phyloP scores from a whole-genome alignment of 2,329 filamentous ascomycete genomes.

The Chaetomiaceae sp. region DNA sequence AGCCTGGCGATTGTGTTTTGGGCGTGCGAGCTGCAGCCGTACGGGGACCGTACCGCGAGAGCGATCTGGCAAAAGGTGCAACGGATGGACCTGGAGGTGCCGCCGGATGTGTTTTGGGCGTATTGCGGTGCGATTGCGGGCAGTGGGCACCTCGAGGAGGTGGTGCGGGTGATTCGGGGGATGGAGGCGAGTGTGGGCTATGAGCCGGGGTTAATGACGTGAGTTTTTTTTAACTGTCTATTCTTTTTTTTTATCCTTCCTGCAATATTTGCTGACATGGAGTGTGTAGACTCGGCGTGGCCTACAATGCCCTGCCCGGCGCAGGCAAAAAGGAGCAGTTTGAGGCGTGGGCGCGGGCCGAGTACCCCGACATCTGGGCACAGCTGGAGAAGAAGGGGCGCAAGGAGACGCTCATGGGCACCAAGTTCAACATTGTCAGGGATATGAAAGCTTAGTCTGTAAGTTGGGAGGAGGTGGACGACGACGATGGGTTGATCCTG shows the following conservation, averaged over 20 bases:
- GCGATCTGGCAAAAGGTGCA: slow-evolving; percentile 68
- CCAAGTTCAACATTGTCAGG: slow-evolving; percentile 47
- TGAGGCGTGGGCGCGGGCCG: slow-evolving; percentile 66
- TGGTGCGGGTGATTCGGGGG: slow-evolving; percentile 59
- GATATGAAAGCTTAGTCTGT: slow-evolving; percentile 42
- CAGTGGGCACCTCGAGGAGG: slow-evolving; percentile 66
- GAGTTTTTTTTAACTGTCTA: slow-evolving; percentile 39
- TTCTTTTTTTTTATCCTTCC: not conserved
- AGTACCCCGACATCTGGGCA: slow-evolving; percentile 66
- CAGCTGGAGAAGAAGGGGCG: slow-evolving; percentile 55
- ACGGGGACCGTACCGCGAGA: slow-evolving; percentile 56
- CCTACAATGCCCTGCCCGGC: slow-evolving; percentile 69
- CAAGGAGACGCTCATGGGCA: slow-evolving; percentile 40
- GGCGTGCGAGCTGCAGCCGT: slow-evolving; percentile 62
- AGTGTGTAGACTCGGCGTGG: slow-evolving; percentile 59
- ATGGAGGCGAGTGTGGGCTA: slow-evolving; percentile 64
- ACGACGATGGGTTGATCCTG: not conserved
- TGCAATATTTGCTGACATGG: not conserved
- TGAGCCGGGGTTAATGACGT: slow-evolving; percentile 67
- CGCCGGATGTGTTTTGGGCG: slow-evolving; percentile 65
- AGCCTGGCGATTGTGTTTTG: slow-evolving; percentile 78
- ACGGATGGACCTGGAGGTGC: slow-evolving; percentile 73
- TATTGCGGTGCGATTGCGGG: slow-evolving; percentile 75
- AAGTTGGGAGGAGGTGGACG: too few relatives aligned
- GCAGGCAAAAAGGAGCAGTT: slow-evolving; percentile 63